phyloP scores from a whole-genome alignment of 1,139 yeast genomes.

The Tardiomyces depauwii region DNA sequence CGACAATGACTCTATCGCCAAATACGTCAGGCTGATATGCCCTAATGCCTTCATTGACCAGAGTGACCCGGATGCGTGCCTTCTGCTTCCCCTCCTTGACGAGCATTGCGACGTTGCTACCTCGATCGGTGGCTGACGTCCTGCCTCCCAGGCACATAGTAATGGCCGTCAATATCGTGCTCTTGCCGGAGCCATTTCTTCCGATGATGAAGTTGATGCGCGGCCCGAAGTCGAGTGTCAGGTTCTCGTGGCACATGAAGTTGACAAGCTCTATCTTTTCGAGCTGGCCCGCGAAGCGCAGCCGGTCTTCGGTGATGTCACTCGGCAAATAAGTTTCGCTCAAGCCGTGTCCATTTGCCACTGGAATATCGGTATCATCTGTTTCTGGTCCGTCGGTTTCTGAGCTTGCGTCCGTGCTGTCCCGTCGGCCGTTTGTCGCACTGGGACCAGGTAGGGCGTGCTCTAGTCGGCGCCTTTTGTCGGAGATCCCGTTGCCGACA shows the following conservation, averaged over 20 bases:
- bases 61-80: slow-evolving; percentile 48
- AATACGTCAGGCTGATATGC: slow-evolving; percentile 53
- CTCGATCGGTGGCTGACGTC: slow-evolving; percentile 86
- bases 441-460: too few relatives aligned
- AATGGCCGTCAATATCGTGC: slow-evolving; percentile 85
- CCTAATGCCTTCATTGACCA: slow-evolving; percentile 52
- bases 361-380: too few relatives aligned
- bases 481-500: too few relatives aligned
- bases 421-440: too few relatives aligned
- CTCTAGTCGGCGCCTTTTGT: too few relatives aligned
- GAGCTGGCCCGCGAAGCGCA: slow-evolving; percentile 13
- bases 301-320: background rate
- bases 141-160: slow-evolving; percentile 90
- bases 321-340: too few relatives aligned
- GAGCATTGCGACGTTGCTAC: slow-evolving; percentile 53
- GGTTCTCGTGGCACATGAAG: slow-evolving; percentile 64
- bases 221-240: slow-evolving; percentile 69
- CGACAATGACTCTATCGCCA: slow-evolving; percentile 61
- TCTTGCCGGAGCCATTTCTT: slow-evolving; percentile 90
- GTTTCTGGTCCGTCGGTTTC: too few relatives aligned
- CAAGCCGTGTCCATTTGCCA: too few relatives aligned
- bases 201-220: slow-evolving; percentile 87
- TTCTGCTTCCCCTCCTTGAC: slow-evolving; percentile 68
- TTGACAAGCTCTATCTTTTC: slow-evolving; percentile 18
- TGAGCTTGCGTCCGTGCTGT: too few relatives aligned